These are phyloP conservation scores for Epichloe bromicola DNA, from an alignment of 2,329 filamentous ascomycete genomes.

Conservation along the genomic window DNA sequence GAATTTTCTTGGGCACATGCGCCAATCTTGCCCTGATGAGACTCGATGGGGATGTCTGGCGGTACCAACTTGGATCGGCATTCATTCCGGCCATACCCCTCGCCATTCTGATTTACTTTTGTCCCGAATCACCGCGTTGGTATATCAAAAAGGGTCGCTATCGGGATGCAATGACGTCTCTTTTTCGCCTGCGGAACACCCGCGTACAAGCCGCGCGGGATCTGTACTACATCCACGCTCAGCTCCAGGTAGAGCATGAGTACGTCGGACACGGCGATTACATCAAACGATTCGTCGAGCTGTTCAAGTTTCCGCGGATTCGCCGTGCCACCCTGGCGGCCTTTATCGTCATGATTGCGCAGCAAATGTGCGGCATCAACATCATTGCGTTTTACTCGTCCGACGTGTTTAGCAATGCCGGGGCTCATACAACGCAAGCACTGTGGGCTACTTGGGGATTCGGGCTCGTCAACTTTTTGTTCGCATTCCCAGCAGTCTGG, in stretches of 20 bases:
- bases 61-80: constrained; percentile 50
- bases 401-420: constrained; percentile 45
- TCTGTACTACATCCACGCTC: constrained; percentile 50
- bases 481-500: constrained; percentile 45
- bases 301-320: constrained; percentile 57
- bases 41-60: constrained; percentile 35
- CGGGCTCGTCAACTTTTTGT: constrained; percentile 44
- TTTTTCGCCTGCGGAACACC: constrained; percentile 38
- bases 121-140: constrained; percentile 54
- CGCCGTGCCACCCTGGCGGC: constrained; percentile 64
- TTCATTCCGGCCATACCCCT: constrained; percentile 48
- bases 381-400: constrained; percentile 68
- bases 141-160: constrained; percentile 54
- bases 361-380: constrained; percentile 59
- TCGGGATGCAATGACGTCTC: constrained; percentile 42
- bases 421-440: constrained; percentile 40
- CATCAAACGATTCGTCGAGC: constrained; percentile 46
- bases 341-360: constrained; percentile 67
- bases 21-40: constrained; percentile 39
- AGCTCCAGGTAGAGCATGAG: constrained; percentile 46
- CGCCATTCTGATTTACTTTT: constrained; percentile 47
- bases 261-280: constrained; percentile 41
- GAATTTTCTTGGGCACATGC: constrained; percentile 47
- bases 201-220: constrained; percentile 47
- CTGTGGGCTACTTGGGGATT: constrained; percentile 46